Percentiles rank a stretch among this genome's conserved stretches.
Evolutionary conservation across 1,284 basidiomycete genomes (phyloP).

Genomic region (Fistulinella cinereoalba): DNA sequence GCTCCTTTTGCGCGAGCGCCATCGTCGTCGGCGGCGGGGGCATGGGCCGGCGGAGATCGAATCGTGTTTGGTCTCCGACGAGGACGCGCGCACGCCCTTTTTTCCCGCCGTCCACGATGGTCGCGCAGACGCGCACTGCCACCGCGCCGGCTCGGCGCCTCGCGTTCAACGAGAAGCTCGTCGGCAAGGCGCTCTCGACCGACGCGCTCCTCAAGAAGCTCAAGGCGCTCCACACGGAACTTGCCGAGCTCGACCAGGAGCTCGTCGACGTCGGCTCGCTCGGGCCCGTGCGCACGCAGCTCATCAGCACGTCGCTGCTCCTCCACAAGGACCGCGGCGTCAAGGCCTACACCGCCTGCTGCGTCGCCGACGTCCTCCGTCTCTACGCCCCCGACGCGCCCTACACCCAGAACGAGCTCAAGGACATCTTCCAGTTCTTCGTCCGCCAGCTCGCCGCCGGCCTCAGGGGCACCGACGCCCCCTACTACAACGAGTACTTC

Average conservation of each 20-base stretch:
- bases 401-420: conserved; percentile 83
- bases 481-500: conserved; percentile 89
- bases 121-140: conserved; percentile 66
- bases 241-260: conserved; percentile 88
- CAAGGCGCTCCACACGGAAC: conserved; percentile 77
- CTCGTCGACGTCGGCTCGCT: conserved; percentile 74
- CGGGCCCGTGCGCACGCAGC: conserved; percentile 68
- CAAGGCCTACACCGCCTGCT: conserved; percentile 91
- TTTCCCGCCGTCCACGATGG: conserved; percentile 42
- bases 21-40: too few species aligned
- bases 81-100: too few species aligned
- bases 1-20: conserved; percentile 78
- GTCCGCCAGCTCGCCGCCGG: conserved; percentile 77
- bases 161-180: conserved; percentile 75
- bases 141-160: conserved; percentile 57
- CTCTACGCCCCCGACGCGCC: conserved; percentile 97
- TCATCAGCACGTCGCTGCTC: conserved; percentile 77
- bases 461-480: conserved; percentile 66
- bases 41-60: too few species aligned
- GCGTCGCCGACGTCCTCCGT: conserved; percentile 89
- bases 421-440: conserved; percentile 96
- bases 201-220: conserved; percentile 84
- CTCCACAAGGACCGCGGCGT: conserved; percentile 94
- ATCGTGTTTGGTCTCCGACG: too few species aligned
- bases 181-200: conserved; percentile 65